Percentiles rank a stretch among this genome's conserved stretches.
These are phyloP conservation scores for Pestalotiopsis fici DNA, from an alignment of 2,329 filamentous ascomycete genomes.

Conservation along the genomic window DNA sequence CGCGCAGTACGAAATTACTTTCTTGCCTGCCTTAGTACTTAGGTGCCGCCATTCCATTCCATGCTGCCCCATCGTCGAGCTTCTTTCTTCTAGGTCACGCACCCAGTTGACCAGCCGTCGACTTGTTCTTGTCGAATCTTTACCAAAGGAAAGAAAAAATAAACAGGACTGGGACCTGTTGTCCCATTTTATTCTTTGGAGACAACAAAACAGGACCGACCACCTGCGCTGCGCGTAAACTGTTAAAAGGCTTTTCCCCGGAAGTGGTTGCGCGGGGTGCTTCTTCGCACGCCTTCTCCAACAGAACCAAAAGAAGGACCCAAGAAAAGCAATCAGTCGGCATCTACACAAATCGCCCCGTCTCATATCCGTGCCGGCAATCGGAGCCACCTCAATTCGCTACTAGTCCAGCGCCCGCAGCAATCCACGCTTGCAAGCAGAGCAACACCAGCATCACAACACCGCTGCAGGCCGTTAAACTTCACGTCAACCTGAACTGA, in stretches of 20 bases:
- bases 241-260: neutral
- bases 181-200: neutral
- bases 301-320: neutral
- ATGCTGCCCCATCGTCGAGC: neutral
- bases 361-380: slow-evolving; percentile 4
- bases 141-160: neutral
- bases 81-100: neutral
- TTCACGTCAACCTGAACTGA: slow-evolving; percentile 2
- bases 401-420: neutral
- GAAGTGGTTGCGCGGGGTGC: neutral
- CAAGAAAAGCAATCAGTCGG: neutral
- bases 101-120: neutral
- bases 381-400: slow-evolving; percentile 5
- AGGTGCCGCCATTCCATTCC: neutral
- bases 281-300: neutral
- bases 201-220: neutral
- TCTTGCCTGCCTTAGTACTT: neutral
- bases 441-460: neutral
- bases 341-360: neutral
- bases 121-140: neutral
- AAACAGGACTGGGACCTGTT: neutral
- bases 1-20: neutral
- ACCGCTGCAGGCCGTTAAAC: neutral
- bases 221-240: neutral
- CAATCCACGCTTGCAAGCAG: neutral